Conservation (phyloP, 2,329 filamentous ascomycete genomes). For the Fusarium pseudocircinatum region DNA sequence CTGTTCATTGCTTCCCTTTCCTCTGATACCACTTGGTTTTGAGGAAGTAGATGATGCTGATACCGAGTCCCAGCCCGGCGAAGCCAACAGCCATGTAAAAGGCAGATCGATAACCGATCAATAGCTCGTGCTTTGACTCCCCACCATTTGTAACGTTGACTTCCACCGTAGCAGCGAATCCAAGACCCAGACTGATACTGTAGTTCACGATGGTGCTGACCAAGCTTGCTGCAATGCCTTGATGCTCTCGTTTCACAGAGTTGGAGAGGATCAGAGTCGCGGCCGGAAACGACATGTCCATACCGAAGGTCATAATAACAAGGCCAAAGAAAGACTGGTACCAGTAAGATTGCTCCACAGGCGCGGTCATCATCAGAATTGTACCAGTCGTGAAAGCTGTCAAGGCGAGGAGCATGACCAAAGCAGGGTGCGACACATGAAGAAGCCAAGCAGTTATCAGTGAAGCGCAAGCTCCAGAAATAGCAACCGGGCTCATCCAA, state of each 20-base stretch:
- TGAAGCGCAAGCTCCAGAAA: slow-evolving; percentile 57
- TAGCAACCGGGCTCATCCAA: slow-evolving; percentile 56
- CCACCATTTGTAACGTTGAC: slow-evolving; percentile 46
- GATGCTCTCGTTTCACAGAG: slow-evolving; percentile 55
- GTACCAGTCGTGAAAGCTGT: slow-evolving; percentile 55
- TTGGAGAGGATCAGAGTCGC: slow-evolving; percentile 69
- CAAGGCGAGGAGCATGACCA: slow-evolving; percentile 57
- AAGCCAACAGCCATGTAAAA: slow-evolving; percentile 30
- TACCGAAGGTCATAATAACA: slow-evolving; percentile 68
- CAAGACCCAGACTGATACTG: slow-evolving; percentile 71
- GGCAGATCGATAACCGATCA: slow-evolving; percentile 22
- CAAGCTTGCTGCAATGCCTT: slow-evolving; percentile 61
- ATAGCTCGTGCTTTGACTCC: slow-evolving; percentile 13
- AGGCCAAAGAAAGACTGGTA: slow-evolving; percentile 67
- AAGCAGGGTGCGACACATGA: slow-evolving; percentile 44
- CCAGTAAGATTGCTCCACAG: slow-evolving; percentile 70
- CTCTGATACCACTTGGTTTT: slow-evolving; percentile 17
- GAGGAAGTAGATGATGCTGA: slow-evolving; percentile 26
- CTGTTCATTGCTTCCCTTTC: neutral
- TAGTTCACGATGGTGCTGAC: slow-evolving; percentile 76
- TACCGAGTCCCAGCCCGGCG: slow-evolving; percentile 12
- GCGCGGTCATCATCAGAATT: slow-evolving; percentile 57
- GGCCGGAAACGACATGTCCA: slow-evolving; percentile 72
- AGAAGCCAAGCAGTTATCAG: slow-evolving; percentile 56
- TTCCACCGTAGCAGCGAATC: slow-evolving; percentile 73